Base-by-base conservation (phyloP, 768 basidiomycete species). In the Boletales sp. region DNA sequence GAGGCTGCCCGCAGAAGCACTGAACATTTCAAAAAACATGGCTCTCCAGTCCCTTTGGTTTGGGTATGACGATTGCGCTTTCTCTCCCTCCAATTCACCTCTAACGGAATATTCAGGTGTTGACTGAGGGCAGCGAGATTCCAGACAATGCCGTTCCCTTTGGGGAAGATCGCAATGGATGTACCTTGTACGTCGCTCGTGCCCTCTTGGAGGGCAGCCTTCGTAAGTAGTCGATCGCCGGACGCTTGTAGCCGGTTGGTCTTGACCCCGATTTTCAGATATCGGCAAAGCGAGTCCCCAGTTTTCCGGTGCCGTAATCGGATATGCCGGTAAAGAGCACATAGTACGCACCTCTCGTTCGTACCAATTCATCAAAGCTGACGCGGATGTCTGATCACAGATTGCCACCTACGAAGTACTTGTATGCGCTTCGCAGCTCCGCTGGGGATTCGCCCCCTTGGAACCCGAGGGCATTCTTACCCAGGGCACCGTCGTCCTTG, bases 211-310 rank as follows among this genome's bases (percentile, higher is more conserved):
- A 68, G 45, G 66, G 66, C 14, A 40, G 45, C 15, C 63, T 68
- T 52, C 64, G 66, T 68, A 36, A 59, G 68, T 51, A 18, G 29
- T 30, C 4, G 11, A 19, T 40, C 27, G 21, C 3, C 21, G 7
- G 3, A 27, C 24, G 8, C 2, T 4, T 4, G 11, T 24, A 1
- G 4, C 24, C 19, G 3, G 36, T 7, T 19, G 27, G 14, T 53
- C 19, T 21, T 15, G 30, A 14, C 24, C 14, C 40, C 27, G 40
- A 34, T 50, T 14, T 17, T 4, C 29, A 71, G 71, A 71, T 31
- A 55, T 73, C 14, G 70, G 70, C 6, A 71, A 67, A 54, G 67
- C 69, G 45, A 59, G 64, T 4, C 47, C 56, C 27, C 67, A 72
- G 27, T 61, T 60, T 12, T 3, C 58, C 18, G 70, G 70, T 17